Conservation (phyloP, 2,329 filamentous ascomycete genomes). For the Colletotrichum siamense region DNA sequence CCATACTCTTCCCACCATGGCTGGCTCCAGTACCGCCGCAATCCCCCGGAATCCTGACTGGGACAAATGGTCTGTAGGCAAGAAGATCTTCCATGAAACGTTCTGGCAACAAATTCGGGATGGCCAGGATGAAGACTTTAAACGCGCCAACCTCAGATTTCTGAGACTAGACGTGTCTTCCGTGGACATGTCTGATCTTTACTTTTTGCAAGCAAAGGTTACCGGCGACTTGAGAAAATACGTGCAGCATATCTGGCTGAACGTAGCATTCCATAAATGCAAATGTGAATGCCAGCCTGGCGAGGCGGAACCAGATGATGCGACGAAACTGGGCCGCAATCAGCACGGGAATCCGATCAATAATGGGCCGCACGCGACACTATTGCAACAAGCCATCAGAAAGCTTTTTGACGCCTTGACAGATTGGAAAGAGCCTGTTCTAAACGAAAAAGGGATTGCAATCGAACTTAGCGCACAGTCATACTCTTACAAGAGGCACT, state of each 20-base stretch:
- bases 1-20: not conserved
- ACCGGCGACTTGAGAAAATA: not conserved
- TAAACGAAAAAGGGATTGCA: not conserved
- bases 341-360: too few relatives aligned
- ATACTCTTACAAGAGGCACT: not conserved
- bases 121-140: not conserved
- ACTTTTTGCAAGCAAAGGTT: rapidly evolving
- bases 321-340: too few relatives aligned
- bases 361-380: too few relatives aligned
- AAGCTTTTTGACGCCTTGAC: not conserved
- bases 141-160: not conserved
- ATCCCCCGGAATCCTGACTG: rapidly evolving
- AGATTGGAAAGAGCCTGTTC: not conserved
- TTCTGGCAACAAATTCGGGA: not conserved
- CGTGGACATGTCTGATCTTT: not conserved
- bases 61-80: not conserved
- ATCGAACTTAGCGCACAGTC: not conserved
- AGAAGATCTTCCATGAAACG: not conserved
- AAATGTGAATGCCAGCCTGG: not conserved
- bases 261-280: not conserved
- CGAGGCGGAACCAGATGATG: not conserved
- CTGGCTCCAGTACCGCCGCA: not conserved
- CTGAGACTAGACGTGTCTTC: not conserved
- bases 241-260: not conserved
- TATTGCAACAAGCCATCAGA: not conserved